Percentiles rank a stretch among this genome's conserved stretches.
Conservation (phyloP, 257 asterid species). For the Fraxinus americana region DNA sequence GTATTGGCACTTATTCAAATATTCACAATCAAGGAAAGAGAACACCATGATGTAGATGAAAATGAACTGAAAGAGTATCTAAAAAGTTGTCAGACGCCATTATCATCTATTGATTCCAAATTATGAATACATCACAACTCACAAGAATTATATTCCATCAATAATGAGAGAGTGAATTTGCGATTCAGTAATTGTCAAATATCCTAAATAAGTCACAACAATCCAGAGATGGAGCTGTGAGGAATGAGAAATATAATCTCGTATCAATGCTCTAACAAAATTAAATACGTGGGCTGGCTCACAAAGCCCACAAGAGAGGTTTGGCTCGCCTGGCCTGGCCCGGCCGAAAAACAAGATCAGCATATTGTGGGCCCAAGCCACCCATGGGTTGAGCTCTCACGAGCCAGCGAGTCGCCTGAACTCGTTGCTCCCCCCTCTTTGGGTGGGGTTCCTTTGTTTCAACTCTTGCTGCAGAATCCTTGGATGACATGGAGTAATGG, state of each 20-base stretch:
- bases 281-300: background rate
- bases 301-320: background rate
- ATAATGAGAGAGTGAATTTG: background rate
- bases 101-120: background rate
- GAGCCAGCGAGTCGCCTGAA: background rate
- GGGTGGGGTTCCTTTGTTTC: background rate
- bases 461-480: background rate
- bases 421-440: background rate
- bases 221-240: background rate
- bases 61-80: conserved; percentile 3
- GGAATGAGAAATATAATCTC: conserved; percentile 10
- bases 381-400: background rate
- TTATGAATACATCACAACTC: conserved; percentile 10
- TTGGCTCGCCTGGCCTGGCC: background rate
- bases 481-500: background rate
- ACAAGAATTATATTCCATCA: conserved; percentile 6
- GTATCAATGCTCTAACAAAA: conserved; percentile 9
- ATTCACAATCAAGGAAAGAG: background rate
- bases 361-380: background rate
- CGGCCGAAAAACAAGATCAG: background rate
- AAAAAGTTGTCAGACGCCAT: background rate
- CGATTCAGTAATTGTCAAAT: conserved; percentile 5
- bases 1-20: background rate
- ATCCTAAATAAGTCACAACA: conserved; percentile 7
- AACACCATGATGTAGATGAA: conserved; percentile 8